Evolutionary conservation across 495 filamentous ascomycete species (phyloP).

Genomic region (Clavariopsis aquatica): DNA sequence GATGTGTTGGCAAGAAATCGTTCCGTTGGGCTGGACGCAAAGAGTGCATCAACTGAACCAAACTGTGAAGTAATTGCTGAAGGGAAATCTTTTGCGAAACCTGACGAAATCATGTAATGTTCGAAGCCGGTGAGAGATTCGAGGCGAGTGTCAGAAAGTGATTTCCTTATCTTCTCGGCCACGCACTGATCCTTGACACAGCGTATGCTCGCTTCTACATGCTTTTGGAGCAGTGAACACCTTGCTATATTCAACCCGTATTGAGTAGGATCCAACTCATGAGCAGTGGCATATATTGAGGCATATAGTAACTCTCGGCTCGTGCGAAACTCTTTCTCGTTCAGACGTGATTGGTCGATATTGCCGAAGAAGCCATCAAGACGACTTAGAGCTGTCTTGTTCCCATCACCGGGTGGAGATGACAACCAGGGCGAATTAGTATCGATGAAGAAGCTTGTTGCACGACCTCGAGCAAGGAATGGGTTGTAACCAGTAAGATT

Average conservation of each 20-base stretch:
- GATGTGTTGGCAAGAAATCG: conserved; percentile 23
- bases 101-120: not conserved
- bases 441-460: conserved; percentile 1
- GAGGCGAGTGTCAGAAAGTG: conserved; percentile 14
- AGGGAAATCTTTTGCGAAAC: conserved; percentile 14
- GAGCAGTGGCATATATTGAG: not conserved
- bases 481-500: not conserved
- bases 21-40: conserved; percentile 17
- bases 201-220: conserved; percentile 26
- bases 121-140: conserved; percentile 27
- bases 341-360: conserved; percentile 5
- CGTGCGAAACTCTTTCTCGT: not conserved
- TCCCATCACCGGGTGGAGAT: not conserved
- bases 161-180: conserved; percentile 23
- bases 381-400: not conserved
- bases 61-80: not conserved
- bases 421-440: not conserved
- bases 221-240: conserved; percentile 24
- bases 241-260: conserved; percentile 18
- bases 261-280: not conserved
- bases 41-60: no score
- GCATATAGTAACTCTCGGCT: not conserved
- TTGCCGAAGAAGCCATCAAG: conserved; percentile 19
- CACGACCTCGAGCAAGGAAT: not conserved
- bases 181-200: conserved; percentile 24